phyloP scores from a whole-genome alignment of 345 rosid species.

The Ceriops decandra region DNA sequence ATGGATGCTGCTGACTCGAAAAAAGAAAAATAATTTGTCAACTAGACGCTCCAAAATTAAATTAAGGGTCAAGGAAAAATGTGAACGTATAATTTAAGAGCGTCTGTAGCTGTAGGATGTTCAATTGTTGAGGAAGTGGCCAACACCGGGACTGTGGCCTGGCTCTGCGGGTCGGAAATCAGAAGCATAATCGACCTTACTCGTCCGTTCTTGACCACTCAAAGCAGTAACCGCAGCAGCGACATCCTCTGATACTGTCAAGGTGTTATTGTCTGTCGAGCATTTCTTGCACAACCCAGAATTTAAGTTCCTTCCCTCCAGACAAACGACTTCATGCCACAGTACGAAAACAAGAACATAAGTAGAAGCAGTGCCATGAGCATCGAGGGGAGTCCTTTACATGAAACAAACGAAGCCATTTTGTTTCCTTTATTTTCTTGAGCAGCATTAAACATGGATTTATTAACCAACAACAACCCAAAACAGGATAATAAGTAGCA shows the following conservation, averaged over 20 bases:
- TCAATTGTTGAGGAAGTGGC: slow-evolving; percentile 39
- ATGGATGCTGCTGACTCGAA: too few species aligned
- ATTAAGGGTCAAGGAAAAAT: not conserved
- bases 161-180: slow-evolving; percentile 40
- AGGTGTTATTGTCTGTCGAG: not conserved
- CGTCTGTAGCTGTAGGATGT: too few species aligned
- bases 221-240: not conserved
- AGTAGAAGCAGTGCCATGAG: slow-evolving; percentile 7
- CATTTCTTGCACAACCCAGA: slow-evolving; percentile 17
- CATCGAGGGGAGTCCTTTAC: too few species aligned
- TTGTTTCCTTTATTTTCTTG: too few species aligned
- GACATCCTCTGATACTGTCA: slow-evolving; percentile 12
- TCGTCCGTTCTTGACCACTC: slow-evolving; percentile 16
- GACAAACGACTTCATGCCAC: slow-evolving; percentile 25
- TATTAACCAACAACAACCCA: too few species aligned
- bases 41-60: too few species aligned
- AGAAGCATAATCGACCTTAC: slow-evolving; percentile 20
- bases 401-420: too few species aligned
- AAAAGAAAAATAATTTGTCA: too few species aligned
- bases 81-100: too few species aligned
- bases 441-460: too few species aligned
- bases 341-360: slow-evolving; percentile 27
- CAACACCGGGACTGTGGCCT: slow-evolving; percentile 49
- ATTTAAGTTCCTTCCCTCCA: slow-evolving; percentile 40
- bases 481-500: too few species aligned